Evolutionary conservation across 352 stramenopile genomes (phyloP).

Genomic region (Pythium sp.): DNA sequence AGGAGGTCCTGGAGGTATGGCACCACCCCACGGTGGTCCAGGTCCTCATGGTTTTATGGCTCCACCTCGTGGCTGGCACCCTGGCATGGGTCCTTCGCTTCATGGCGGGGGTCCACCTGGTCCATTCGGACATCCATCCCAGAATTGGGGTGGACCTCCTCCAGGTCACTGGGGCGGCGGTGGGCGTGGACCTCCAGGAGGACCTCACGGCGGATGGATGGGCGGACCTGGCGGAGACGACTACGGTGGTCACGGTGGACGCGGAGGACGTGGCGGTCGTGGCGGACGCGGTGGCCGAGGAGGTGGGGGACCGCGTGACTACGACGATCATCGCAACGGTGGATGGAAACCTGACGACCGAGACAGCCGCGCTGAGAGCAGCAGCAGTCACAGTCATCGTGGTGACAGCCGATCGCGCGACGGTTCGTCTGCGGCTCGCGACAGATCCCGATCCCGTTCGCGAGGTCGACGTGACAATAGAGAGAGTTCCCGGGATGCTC

Average conservation of each 20-base stretch:
- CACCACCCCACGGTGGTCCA: not conserved
- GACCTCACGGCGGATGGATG: constrained; percentile 45
- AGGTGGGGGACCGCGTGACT: constrained; percentile 21
- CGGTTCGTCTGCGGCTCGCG: constrained; percentile 27
- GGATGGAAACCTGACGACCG: constrained; percentile 24
- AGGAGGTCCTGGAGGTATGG: constrained; percentile 20
- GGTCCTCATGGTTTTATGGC: constrained; percentile 49
- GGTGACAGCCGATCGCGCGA: constrained; percentile 34
- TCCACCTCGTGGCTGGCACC: constrained; percentile 65
- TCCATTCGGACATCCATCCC: constrained; percentile 29
- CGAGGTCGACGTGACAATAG: constrained; percentile 25
- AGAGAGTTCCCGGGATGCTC: constrained; percentile 18
- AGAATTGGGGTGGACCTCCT: constrained; percentile 39
- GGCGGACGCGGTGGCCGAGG: constrained; percentile 24
- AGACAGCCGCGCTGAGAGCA: constrained; percentile 33
- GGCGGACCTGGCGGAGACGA: constrained; percentile 27
- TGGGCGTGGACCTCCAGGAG: constrained; percentile 35
- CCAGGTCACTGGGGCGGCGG: constrained; percentile 44
- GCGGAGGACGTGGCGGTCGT: constrained; percentile 30
- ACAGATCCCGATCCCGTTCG: constrained; percentile 57
- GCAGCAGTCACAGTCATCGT: constrained; percentile 17
- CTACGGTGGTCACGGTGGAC: constrained; percentile 24
- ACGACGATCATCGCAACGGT: constrained; percentile 48
- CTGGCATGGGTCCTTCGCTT: constrained; percentile 57
- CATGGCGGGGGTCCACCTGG: constrained; percentile 19